phyloP scores from a whole-genome alignment of 768 basidiomycete genomes.

The Favolaschia claudopus region DNA sequence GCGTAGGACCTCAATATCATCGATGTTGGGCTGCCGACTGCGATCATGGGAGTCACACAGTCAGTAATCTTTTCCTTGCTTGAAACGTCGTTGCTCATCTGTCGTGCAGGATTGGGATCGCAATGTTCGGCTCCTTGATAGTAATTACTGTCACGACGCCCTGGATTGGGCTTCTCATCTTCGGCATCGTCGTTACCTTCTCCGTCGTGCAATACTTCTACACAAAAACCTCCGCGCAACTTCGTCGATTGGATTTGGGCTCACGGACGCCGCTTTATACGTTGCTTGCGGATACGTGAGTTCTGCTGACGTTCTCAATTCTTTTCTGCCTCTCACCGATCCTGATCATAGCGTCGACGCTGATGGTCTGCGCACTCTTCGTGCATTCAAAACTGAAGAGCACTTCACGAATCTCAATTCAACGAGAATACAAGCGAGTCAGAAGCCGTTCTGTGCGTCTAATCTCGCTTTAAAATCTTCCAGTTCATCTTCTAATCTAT shows the following conservation, averaged over 20 bases:
- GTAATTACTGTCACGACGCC: conserved; percentile 11
- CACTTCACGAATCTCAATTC: conserved; percentile 11
- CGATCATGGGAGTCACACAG: conserved; percentile 8
- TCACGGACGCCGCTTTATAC: conserved; percentile 8
- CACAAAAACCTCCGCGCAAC: conserved; percentile 11
- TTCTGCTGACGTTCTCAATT: background rate
- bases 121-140: conserved; percentile 3
- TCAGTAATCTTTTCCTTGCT: too few species aligned
- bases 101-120: conserved; percentile 1
- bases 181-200: background rate
- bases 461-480: background rate
- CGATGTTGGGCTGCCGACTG: background rate
- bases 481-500: background rate
- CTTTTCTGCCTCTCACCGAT: background rate
- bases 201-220: conserved; percentile 7
- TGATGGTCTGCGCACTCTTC: conserved; percentile 1
- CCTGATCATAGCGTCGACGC: background rate
- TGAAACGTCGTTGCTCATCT: too few species aligned
- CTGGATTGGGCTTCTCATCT: conserved; percentile 8
- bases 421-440: conserved; percentile 5
- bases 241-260: conserved; percentile 5
- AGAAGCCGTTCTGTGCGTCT: conserved; percentile 7
- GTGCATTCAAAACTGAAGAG: conserved; percentile 3
- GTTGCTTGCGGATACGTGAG: conserved; percentile 8
- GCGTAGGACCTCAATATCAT: conserved; percentile 2